Conservation (phyloP, 495 filamentous ascomycete genomes). For the Xylaria bambusicola region DNA sequence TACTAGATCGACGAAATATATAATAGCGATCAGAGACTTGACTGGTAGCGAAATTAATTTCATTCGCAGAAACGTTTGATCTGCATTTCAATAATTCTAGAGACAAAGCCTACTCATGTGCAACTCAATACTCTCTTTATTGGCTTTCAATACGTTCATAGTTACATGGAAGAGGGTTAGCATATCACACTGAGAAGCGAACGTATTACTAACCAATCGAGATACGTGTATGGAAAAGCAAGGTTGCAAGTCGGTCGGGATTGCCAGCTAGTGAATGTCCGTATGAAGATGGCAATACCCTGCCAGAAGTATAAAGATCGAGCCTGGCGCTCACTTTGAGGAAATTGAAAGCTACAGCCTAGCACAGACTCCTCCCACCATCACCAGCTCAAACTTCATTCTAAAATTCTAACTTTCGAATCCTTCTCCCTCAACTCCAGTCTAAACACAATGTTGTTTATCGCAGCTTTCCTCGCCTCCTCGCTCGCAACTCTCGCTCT, state of each 20-base stretch:
- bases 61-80: neutral
- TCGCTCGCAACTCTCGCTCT: neutral
- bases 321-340: neutral
- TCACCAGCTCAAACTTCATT: no score
- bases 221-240: neutral
- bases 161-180: neutral
- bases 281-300: neutral
- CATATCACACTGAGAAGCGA: neutral
- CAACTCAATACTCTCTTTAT: neutral
- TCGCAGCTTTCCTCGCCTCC: neutral
- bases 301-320: neutral
- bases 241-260: no score
- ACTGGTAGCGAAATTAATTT: no score
- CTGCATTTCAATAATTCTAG: neutral
- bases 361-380: neutral
- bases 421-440: no score
- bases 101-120: neutral
- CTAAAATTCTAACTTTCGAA: no score
- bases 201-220: neutral
- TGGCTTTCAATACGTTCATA: neutral
- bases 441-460: neutral
- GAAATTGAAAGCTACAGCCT: neutral
- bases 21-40: neutral
- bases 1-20: neutral
- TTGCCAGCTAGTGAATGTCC: no score